phyloP scores from a whole-genome alignment of 2,329 filamentous ascomycete genomes.

The Fusarium sp. region DNA sequence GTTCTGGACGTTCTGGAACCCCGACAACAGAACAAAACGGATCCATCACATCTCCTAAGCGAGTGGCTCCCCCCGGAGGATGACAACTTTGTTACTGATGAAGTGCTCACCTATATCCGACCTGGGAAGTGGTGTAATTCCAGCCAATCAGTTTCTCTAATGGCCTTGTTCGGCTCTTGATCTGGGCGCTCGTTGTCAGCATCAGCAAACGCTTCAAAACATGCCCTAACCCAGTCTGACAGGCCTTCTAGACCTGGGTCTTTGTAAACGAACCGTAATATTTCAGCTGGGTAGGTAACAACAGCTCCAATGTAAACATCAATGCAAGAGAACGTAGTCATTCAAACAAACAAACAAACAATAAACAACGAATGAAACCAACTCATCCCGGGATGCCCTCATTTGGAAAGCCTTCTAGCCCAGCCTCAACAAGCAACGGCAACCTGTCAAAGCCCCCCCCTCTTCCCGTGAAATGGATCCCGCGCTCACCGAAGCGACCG shows the following conservation, averaged over 20 bases:
- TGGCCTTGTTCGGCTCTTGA: not conserved
- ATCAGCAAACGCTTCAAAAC: not conserved
- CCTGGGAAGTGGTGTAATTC: not conserved
- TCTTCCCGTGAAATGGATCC: not conserved
- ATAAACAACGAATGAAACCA: not conserved
- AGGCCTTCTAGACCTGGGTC: not conserved
- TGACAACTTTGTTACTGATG: not conserved
- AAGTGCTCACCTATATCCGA: not conserved
- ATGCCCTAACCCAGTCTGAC: not conserved
- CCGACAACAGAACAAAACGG: not conserved
- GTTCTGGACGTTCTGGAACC: slow-evolving; percentile 31
- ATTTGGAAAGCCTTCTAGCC: not conserved
- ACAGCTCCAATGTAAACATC: not conserved
- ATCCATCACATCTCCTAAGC: not conserved
- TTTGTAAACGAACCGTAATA: not conserved
- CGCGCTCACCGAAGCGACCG: slow-evolving; percentile 26
- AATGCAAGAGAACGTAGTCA: not conserved
- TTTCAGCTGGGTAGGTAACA: not conserved
- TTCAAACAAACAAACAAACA: not conserved
- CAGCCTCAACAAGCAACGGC: not conserved
- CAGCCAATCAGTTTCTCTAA: not conserved
- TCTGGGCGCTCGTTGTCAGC: not conserved
- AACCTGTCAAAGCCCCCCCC: slow-evolving; percentile 1
- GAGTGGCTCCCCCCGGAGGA: not conserved
- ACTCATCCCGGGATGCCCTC: slow-evolving; percentile 1